Percentiles rank a stretch among this genome's conserved stretches.
Conservation (phyloP, 2,329 filamentous ascomycete species). For the Cryphonectria naterciae region DNA sequence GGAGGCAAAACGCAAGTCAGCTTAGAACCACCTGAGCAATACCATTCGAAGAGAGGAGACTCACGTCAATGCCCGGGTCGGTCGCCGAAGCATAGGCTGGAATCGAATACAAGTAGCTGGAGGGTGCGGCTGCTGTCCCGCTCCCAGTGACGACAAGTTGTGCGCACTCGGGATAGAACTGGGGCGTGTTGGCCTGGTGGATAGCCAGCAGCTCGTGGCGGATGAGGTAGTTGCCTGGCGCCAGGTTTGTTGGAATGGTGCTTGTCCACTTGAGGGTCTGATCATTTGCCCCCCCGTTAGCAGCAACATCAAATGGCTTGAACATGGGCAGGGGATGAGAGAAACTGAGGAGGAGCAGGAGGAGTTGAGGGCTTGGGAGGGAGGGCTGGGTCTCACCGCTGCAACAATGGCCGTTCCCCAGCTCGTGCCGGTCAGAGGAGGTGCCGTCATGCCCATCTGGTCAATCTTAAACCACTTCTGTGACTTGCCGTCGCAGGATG, state of each 20-base stretch:
- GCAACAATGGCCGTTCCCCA: constrained; percentile 54
- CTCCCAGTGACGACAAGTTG: constrained; percentile 55
- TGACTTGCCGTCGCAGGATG: constrained; percentile 54
- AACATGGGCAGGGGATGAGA: neutral
- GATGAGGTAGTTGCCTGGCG: constrained; percentile 59
- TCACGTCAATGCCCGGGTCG: constrained; percentile 53
- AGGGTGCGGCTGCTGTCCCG: constrained; percentile 48
- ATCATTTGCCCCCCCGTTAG: too few relatives aligned
- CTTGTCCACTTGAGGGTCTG: constrained; percentile 51
- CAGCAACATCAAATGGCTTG: neutral
- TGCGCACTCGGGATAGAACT: constrained; percentile 62
- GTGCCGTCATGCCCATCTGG: constrained; percentile 53
- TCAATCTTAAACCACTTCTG: constrained; percentile 65
- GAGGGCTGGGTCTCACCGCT: constrained; percentile 31
- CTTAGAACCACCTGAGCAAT: neutral
- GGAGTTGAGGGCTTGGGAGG: neutral
- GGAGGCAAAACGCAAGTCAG: neutral
- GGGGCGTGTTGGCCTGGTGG: constrained; percentile 55
- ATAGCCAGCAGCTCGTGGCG: constrained; percentile 61
- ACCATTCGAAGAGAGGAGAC: constrained; percentile 24
- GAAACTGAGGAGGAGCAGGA: neutral
- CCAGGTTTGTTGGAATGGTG: constrained; percentile 53
- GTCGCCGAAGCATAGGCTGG: constrained; percentile 48
- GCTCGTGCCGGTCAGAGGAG: constrained; percentile 47
- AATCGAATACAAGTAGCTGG: constrained; percentile 48